Percentiles rank a stretch among this genome's conserved stretches.
Conservation (phyloP, 768 basidiomycete species). For the Podaxis carcinomalis region DNA sequence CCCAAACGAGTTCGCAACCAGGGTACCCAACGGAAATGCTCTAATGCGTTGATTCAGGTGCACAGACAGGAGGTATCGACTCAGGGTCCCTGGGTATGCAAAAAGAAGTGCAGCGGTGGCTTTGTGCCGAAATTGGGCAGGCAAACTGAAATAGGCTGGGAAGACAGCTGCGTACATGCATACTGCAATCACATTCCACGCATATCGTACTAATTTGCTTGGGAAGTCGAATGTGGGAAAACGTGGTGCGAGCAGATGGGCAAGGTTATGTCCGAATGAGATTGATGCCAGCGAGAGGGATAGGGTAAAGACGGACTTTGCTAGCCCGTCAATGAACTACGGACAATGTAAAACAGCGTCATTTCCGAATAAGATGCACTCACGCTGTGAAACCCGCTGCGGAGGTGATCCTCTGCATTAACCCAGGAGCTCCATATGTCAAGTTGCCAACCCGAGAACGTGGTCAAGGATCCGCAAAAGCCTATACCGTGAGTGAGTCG, state of each 20-base stretch:
- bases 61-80: slow-evolving; percentile 75
- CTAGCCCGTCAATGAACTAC: slow-evolving; percentile 85
- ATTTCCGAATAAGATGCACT: slow-evolving; percentile 20
- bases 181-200: slow-evolving; percentile 50
- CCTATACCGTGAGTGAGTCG: slow-evolving; percentile 38
- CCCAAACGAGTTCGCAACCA: slow-evolving; percentile 69
- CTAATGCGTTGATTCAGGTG: slow-evolving; percentile 62
- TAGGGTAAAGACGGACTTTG: slow-evolving; percentile 76
- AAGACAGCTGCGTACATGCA: slow-evolving; percentile 72
- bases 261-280: slow-evolving; percentile 66
- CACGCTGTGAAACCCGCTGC: slow-evolving; percentile 71
- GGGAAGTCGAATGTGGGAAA: slow-evolving; percentile 34
- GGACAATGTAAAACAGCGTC: not conserved
- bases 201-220: slow-evolving; percentile 39
- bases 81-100: slow-evolving; percentile 83
- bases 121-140: slow-evolving; percentile 64
- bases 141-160: slow-evolving; percentile 74
- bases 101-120: slow-evolving; percentile 88
- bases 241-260: slow-evolving; percentile 34
- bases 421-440: slow-evolving; percentile 86
- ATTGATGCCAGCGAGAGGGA: slow-evolving; percentile 74
- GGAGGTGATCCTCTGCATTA: slow-evolving; percentile 51
- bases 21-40: slow-evolving; percentile 74
- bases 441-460: slow-evolving; percentile 94
- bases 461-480: slow-evolving; percentile 95